Conservation (phyloP, 805 yeast species). For the Yarrowia sp. region DNA sequence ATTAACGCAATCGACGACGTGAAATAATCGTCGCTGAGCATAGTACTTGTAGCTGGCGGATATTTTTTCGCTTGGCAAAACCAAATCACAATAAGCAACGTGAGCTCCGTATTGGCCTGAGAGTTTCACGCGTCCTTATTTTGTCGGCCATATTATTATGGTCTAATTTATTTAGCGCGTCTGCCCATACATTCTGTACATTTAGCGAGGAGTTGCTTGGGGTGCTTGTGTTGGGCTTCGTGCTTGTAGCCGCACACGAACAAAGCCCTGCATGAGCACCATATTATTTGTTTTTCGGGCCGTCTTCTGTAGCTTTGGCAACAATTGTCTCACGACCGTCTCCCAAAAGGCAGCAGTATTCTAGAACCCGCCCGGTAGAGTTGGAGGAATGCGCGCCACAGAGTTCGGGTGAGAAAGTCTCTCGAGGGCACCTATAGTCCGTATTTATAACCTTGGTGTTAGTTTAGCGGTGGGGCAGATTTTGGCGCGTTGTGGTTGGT, state of each 20-base stretch:
- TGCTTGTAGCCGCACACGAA: neutral
- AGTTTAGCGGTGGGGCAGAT: too few relatives aligned
- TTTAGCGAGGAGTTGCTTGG: too few relatives aligned
- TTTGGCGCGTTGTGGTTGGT: too few relatives aligned
- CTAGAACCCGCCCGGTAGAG: too few relatives aligned
- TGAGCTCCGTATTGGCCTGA: neutral
- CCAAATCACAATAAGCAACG: neutral
- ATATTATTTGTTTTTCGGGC: neutral
- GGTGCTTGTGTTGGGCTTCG: too few relatives aligned
- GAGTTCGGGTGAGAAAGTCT: too few relatives aligned
- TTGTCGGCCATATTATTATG: too few relatives aligned
- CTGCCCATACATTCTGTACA: too few relatives aligned
- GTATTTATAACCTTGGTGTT: constrained; percentile 11
- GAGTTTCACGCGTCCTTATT: neutral
- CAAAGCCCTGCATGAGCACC: constrained; percentile 3
- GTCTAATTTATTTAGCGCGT: too few relatives aligned
- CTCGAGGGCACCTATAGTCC: constrained; percentile 1
- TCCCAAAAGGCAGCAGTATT: neutral
- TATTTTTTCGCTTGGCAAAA: neutral
- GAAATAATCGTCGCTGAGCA: too few relatives aligned
- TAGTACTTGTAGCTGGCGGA: too few relatives aligned
- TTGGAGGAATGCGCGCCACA: too few relatives aligned
- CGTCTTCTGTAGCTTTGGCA: neutral
- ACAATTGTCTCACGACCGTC: neutral
- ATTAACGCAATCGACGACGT: neutral